Evolutionary conservation across 2,329 filamentous ascomycete species (phyloP), one percentile per base, ranked within the genome.

Genomic region (Beauveria asiatica): DNA sequence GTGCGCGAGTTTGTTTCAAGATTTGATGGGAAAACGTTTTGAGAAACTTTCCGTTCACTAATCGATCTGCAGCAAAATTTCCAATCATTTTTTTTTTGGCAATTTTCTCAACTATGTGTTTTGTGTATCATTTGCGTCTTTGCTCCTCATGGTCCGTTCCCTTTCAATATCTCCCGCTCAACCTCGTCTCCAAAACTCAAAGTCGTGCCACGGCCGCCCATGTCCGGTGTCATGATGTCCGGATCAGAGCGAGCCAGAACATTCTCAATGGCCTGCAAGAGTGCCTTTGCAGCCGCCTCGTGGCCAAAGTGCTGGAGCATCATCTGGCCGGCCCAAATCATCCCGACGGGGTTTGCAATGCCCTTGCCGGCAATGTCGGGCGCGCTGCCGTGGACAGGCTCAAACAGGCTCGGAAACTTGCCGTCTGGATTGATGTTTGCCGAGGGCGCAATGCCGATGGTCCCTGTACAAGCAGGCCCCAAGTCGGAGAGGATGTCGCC

Each of bases 331-430:
- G 84, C 86, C 86, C 86, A 89, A 42, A 90, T 83, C 69, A 85
- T 84, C 1, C 86, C 88, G 39, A 90, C 80, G 0, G 88, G 88
- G 74, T 91, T 90, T 58, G 88, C 87, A 46, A 89, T 79, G 44
- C 85, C 85, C 70, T 88, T 81, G 60, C 88, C 88, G 8, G 85
- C 83, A 64, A 91, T 90, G 65, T 91, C 88, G 11, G 88, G 88
- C 2, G 88, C 88, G 57, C 69, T 83, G 76, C 86, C 88, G 69
- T 91, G 88, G 59, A 91, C 89, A 4, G 88, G 88, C 75, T 91
- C 88, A 69, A 90, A 91, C 66, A 90, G 79, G 37, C 76, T 80
- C 61, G 83, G 65, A 67, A 82, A 70, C 63, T 78, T 41, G 68
- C 80, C 65, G 0, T 71, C 71, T 0, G 86, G 86, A 64, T 90